Conservation (phyloP, 306 rosid genomes). For the Trifolium dubium region DNA sequence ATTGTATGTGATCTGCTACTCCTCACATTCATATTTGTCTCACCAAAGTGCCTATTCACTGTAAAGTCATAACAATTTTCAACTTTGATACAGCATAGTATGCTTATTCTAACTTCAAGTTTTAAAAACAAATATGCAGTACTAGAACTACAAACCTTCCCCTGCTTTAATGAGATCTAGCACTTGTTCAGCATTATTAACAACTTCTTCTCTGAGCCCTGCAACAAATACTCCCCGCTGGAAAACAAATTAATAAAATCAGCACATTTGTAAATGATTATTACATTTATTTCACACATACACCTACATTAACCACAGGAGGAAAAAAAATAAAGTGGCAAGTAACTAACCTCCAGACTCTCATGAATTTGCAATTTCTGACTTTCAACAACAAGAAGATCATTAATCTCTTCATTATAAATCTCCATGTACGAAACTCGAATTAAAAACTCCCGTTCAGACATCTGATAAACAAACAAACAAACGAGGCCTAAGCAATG, state of each 20-base stretch:
- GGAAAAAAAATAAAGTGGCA: conserved; percentile 8
- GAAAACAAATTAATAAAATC: conserved; percentile 31
- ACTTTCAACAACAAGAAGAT: conserved; percentile 82
- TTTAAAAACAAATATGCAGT: background rate
- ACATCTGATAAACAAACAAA: conserved; percentile 49
- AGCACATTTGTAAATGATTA: conserved; percentile 31
- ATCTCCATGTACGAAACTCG: conserved; percentile 96
- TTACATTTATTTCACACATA: background rate
- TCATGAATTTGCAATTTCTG: conserved; percentile 94
- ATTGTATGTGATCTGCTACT: conserved; percentile 98
- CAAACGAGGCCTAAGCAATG: conserved; percentile 9
- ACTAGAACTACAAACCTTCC: conserved; percentile 66
- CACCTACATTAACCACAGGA: background rate
- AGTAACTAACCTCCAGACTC: conserved; percentile 80
- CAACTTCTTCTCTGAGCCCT: conserved; percentile 89
- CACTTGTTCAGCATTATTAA: conserved; percentile 81
- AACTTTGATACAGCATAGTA: conserved; percentile 32
- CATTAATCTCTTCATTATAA: conserved; percentile 93
- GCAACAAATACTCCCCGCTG: conserved; percentile 97
- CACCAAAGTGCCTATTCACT: conserved; percentile 96
- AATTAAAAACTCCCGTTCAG: conserved; percentile 83
- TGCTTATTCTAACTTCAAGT: conserved; percentile 32
- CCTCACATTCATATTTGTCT: conserved; percentile 91
- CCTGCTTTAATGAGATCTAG: conserved; percentile 75
- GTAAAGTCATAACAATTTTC: conserved; percentile 37